Percentiles rank a stretch among this genome's conserved stretches.
phyloP scores from a whole-genome alignment of 2,329 filamentous ascomycete genomes.

The Aureobasidium leucospermi region DNA sequence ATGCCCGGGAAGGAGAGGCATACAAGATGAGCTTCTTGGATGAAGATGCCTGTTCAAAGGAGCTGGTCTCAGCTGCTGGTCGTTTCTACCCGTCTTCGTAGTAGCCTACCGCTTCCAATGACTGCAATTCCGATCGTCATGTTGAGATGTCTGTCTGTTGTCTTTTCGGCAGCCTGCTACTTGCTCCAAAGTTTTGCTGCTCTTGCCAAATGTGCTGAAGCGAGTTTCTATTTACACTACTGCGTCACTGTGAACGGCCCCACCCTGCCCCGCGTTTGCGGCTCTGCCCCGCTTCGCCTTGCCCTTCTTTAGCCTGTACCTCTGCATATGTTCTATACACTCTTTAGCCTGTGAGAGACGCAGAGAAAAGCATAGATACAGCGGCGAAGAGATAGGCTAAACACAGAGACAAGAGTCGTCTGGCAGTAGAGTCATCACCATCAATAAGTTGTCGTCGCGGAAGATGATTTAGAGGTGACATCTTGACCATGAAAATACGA shows the following conservation, averaged over 20 bases:
- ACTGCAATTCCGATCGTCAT: conserved; percentile 48
- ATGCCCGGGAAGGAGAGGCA: conserved; percentile 9
- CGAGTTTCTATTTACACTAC: background rate
- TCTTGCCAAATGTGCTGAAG: background rate
- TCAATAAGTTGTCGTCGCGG: no score
- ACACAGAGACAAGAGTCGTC: no score
- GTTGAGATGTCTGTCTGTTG: background rate
- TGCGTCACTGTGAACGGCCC: conserved; percentile 2
- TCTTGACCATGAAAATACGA: no score
- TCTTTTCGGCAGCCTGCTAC: background rate
- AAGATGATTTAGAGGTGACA: no score
- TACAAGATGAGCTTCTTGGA: conserved; percentile 51
- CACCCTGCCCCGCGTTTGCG: background rate
- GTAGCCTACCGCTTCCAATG: conserved; percentile 46
- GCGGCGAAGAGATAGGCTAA: no score
- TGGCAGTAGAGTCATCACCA: no score
- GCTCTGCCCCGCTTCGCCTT: background rate
- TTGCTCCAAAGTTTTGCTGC: background rate
- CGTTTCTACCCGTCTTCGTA: background rate
- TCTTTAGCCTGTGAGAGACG: background rate
- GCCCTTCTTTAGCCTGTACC: conserved; percentile 3
- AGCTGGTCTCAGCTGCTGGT: background rate
- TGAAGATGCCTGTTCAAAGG: conserved; percentile 45
- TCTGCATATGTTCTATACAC: background rate
- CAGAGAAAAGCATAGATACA: background rate